Conservation (phyloP, 129 eudicot genomes). For the Sambucus nigra region DNA sequence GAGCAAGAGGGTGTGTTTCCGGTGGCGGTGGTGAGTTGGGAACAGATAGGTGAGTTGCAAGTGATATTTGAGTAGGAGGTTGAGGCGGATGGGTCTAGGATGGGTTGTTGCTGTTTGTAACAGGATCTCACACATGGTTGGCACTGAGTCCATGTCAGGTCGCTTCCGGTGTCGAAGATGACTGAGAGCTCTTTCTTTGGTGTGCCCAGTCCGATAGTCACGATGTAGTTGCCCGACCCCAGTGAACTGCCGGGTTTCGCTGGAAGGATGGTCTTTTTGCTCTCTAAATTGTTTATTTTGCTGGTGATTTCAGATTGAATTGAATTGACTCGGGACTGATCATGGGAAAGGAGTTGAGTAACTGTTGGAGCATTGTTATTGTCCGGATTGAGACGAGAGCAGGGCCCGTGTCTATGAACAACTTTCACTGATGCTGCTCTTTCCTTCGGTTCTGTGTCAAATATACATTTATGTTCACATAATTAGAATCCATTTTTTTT, state of each 20-base stretch:
- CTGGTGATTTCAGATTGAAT: not conserved
- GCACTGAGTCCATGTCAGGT: slow-evolving; percentile 88
- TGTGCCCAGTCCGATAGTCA: slow-evolving; percentile 61
- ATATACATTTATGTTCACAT: not conserved
- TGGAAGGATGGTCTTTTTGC: slow-evolving; percentile 32
- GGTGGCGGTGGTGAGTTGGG: slow-evolving; percentile 40
- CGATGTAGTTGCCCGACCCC: slow-evolving; percentile 61
- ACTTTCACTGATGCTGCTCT: slow-evolving; percentile 29
- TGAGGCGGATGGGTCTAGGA: slow-evolving; percentile 53
- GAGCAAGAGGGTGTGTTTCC: slow-evolving; percentile 45
- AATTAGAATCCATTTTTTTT: too few species aligned
- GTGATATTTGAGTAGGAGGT: slow-evolving; percentile 54
- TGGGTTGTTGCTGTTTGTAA: slow-evolving; percentile 51
- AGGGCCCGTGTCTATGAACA: slow-evolving; percentile 68
- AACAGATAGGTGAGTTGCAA: slow-evolving; percentile 39
- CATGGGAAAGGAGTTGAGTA: slow-evolving; percentile 33
- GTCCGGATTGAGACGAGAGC: slow-evolving; percentile 25
- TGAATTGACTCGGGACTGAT: slow-evolving; percentile 25
- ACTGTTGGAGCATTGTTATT: slow-evolving; percentile 20
- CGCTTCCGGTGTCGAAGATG: slow-evolving; percentile 85
- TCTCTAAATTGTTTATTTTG: slow-evolving; percentile 6
- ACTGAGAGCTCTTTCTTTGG: slow-evolving; percentile 49
- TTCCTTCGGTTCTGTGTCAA: not conserved
- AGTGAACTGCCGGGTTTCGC: slow-evolving; percentile 53
- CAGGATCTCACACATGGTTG: slow-evolving; percentile 55